Evolutionary conservation across 495 filamentous ascomycete species (phyloP), one percentile per base, ranked within the genome.

Genomic region (Clavariopsis aquatica): DNA sequence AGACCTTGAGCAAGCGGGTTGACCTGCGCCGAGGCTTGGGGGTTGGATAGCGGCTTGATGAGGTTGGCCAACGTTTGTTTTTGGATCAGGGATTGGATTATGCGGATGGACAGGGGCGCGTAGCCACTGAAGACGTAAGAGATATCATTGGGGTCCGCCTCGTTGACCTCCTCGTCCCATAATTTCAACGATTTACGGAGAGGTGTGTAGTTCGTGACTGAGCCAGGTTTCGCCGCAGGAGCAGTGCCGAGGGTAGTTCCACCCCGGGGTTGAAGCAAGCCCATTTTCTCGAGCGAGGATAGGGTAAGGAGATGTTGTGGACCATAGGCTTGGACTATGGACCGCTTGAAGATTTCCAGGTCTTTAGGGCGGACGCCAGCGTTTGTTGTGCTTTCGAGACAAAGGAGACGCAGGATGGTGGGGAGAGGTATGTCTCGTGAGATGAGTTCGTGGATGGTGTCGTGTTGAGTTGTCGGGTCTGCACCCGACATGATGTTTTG

Each of bases 111-210:
- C 23, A 99, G 83, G 1, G 95, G 94, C 6, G 95, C 95, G 73
- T 97, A 98, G 49, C 95, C 95, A 66, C 89, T 93, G 79, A 96
- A 99, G 34, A 96, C 93, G 72, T 98, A 99, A 10, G 95, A 90
- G 64, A 98, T 90, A 64, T 99, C 95, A 68, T 93, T 87, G 9
- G 95, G 95, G n/a, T 96, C 91, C 49, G 93, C 87, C 74, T 98
- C 95, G 72, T 96, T 93, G 60, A 98, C 93, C 74, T 99, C 95
- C 74, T 98, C 93, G 56, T 96, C 88, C 65, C 97, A 93, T 52
- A 99, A 84, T 24, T 88, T 84, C 26, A 99, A 85, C 64, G 85
- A 84, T 73, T 91, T 92, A 31, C 95, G 88, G 13, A 97, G 80
- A 71, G 90, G 89, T 24, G 84, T 85, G 79, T 97, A 98, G 72